Base-by-base conservation (phyloP, 805 yeast genomes). In the Torulaspora delbrueckii region DNA sequence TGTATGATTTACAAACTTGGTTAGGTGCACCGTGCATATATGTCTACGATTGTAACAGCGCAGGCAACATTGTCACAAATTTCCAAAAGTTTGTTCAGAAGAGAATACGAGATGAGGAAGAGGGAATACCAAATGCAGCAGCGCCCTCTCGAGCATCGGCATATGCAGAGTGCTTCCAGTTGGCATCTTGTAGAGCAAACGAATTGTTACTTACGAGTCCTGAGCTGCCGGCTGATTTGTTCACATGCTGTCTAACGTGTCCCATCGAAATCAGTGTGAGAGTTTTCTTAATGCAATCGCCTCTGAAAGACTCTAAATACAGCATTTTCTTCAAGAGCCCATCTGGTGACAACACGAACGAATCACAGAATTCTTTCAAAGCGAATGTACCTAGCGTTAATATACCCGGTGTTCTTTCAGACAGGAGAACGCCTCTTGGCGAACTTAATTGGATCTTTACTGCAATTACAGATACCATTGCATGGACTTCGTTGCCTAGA, bases 361-460 rank as follows among this genome's bases (percentile, higher is more conserved):
- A 59, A 13, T 37, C 35, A 14, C 47, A 54, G 16, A 52, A 54
- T 16, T 51, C 59, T 4, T 49, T 45, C 14, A 52, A 51, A 28
- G 45, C 62, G 2, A 64, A 57, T 28, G 54, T 55, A 37, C 67
- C 66, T 3, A 75, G 72, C 50, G 67, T 90, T 32, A 75, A 78
- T 28, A 86, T 91, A 12, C 97, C 98, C 0, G 98, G 98, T 1
- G 82, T 85, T 52, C 70, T 89, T 38, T 86, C 96, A 2, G 99
- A 93, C 61, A 76, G 98, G 60, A 75, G 96, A 51, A 93, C 98
- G 0, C 97, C 98, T 0, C 68, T 93, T 36, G 99, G 99, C 28
- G 99, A 93, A 62, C 74, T 93, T 44, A 89, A 88, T 63, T 93
- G 98, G 97, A 91, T 93, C 27, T 93, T 91, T 67, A 93, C 97